Evolutionary conservation across 179 eudicot species (phyloP), one percentile per base, ranked within the genome.

Genomic region (Pouteria campechiana): DNA sequence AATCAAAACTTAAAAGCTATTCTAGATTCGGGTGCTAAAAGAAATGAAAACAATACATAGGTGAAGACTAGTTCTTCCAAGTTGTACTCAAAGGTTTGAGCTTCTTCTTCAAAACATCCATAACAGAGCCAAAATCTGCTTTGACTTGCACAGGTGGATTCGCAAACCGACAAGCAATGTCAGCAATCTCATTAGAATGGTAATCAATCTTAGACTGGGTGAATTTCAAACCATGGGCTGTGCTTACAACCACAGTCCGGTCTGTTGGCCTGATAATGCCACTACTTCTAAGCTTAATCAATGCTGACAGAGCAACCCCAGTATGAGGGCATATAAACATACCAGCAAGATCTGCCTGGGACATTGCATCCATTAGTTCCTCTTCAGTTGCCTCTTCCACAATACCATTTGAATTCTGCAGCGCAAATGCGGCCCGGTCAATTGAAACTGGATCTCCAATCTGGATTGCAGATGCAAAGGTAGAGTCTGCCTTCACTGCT

Each of bases 241-340:
- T 83, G 50, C 97, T 88, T n/a, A 88, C 94, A 46, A 83, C 97
- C 44, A 83, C 92, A 1, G 94, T 83, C 67, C 79, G 50, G 41
- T 88, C 97, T 17, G 67, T 65, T 0, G 84, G 78, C 2, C 65
- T 64, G 8, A 88, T 83, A 24, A 83, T 64, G 45, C 92, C 94
- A 0, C 58, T 65, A 9, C 54, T 52, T 53, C 97, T 79, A 48
- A 88, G 51, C 63, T 83, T 88, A 4, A 45, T 32, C 66, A 88
- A 51, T 8, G 94, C 94, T 0, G 87, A 54, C 68, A 88, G 50
- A 0, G 94, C 94, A 32, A 88, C 97, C 9, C 97, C 97, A 0
- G 94, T 88, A 39, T 88, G 97, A 0, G 97, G 97, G 45, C 97
- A 88, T 2, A 77, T 75, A 46, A 88, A 88, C 97, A 88, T 88